These are phyloP conservation scores for Casaregolazyma lundiana DNA, from an alignment of 1,139 yeast species.

Conservation along the genomic window DNA sequence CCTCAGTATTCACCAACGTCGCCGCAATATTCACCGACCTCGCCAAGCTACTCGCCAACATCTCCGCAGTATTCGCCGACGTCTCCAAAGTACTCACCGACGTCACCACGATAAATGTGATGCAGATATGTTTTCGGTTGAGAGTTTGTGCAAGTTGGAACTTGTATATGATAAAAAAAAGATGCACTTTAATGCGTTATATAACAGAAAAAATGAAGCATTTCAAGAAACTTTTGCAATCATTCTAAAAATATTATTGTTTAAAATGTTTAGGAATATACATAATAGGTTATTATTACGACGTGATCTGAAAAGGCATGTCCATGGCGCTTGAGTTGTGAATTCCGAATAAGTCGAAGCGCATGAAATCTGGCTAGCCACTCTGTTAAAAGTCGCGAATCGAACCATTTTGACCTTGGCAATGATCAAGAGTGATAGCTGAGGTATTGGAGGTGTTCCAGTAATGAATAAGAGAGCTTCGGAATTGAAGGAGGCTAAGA, in stretches of 20 bases:
- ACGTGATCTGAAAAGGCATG: too few species aligned
- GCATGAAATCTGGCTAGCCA: too few species aligned
- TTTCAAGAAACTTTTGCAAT: neutral
- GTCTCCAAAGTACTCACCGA: constrained; percentile 47
- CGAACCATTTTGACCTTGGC: too few species aligned
- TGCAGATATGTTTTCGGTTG: neutral
- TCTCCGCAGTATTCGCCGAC: constrained; percentile 22
- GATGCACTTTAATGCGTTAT: constrained; percentile 1
- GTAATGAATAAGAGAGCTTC: neutral
- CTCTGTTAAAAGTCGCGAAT: too few species aligned
- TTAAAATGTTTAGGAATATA: neutral
- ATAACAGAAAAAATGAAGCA: neutral
- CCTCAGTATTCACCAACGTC: constrained; percentile 63
- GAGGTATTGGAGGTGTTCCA: too few species aligned
- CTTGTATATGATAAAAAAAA: constrained; percentile 6
- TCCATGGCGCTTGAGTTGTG: neutral
- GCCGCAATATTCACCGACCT: constrained; percentile 53
- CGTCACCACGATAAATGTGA: constrained; percentile 44
- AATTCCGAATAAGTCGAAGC: too few species aligned
- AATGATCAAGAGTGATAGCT: too few species aligned
- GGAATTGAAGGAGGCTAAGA: constrained; percentile 6
- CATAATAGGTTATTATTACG: neutral
- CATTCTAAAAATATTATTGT: neutral
- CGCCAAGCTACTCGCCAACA: constrained; percentile 24
- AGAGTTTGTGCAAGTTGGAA: neutral